Evolutionary conservation across 2,329 filamentous ascomycete genomes (phyloP).

Genomic region (Fusarium nygamai): DNA sequence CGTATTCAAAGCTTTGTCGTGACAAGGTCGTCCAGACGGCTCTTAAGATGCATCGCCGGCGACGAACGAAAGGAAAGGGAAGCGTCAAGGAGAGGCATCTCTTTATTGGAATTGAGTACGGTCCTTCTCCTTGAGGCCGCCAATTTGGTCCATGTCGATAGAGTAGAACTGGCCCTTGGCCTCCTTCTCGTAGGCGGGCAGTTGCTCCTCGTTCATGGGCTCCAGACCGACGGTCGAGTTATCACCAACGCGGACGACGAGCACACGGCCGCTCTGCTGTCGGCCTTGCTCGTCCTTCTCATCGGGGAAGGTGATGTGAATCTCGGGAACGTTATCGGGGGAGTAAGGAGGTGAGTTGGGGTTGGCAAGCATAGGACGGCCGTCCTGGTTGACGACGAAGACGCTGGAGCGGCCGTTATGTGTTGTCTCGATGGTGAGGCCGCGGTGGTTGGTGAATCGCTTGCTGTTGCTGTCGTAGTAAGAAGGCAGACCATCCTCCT

Average conservation of each 20-base stretch:
- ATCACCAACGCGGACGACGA: constrained; percentile 92
- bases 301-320: constrained; percentile 97
- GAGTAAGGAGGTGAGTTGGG: constrained; percentile 79
- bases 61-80: constrained; percentile 31
- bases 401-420: constrained; percentile 71
- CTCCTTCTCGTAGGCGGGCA: constrained; percentile 90
- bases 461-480: constrained; percentile 70
- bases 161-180: constrained; percentile 86
- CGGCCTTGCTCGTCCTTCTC: constrained; percentile 89
- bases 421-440: constrained; percentile 68
- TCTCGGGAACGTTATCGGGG: constrained; percentile 89
- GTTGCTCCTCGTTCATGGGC: constrained; percentile 80
- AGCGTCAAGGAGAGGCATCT: constrained; percentile 16
- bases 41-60: constrained; percentile 40
- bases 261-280: constrained; percentile 84
- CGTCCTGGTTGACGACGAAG: constrained; percentile 82
- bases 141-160: constrained; percentile 93
- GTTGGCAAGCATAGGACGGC: constrained; percentile 77
- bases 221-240: constrained; percentile 86
- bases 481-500: constrained; percentile 67
- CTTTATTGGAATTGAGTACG: constrained; percentile 51
- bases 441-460: constrained; percentile 61
- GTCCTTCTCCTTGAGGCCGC: constrained; percentile 92
- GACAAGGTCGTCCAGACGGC: constrained; percentile 42
- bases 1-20: constrained; percentile 38